phyloP scores from a whole-genome alignment of 2,329 filamentous ascomycete species.

The Pseudocercospora vitis region DNA sequence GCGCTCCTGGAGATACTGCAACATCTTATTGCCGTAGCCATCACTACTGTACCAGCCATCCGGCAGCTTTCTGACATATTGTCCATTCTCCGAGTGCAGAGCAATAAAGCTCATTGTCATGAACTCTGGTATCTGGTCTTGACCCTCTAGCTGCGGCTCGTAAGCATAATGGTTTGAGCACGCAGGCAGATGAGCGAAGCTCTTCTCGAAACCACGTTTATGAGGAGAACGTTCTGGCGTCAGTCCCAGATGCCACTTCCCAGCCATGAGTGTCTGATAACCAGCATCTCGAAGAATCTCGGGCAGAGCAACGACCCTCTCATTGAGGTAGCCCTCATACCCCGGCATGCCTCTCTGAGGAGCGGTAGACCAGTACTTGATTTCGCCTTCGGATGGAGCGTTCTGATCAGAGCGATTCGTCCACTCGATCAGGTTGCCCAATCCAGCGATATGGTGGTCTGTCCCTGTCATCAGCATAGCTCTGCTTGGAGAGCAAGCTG shows the following conservation, averaged over 20 bases:
- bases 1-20: conserved; percentile 41
- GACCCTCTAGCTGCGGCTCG: conserved; percentile 47
- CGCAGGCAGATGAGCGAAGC: conserved; percentile 61
- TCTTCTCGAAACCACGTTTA: conserved; percentile 59
- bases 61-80: conserved; percentile 43
- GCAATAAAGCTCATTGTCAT: conserved; percentile 47
- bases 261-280: conserved; percentile 61
- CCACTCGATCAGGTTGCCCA: conserved; percentile 62
- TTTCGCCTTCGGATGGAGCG: conserved; percentile 51
- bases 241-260: conserved; percentile 65
- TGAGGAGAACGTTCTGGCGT: conserved; percentile 58
- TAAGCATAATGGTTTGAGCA: conserved; percentile 60
- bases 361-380: conserved; percentile 49
- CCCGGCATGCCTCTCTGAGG: conserved; percentile 60
- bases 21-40: conserved; percentile 44
- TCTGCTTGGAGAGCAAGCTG: conserved; percentile 64
- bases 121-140: conserved; percentile 42
- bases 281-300: conserved; percentile 60
- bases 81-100: conserved; percentile 42
- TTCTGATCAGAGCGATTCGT: conserved; percentile 56
- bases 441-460: conserved; percentile 59
- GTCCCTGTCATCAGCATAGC: conserved; percentile 68
- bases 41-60: conserved; percentile 43
- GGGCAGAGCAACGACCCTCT: conserved; percentile 58
- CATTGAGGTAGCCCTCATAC: conserved; percentile 65